Evolutionary conservation across 305 asterid genomes (phyloP).

Genomic region (Plantago coronopus): DNA sequence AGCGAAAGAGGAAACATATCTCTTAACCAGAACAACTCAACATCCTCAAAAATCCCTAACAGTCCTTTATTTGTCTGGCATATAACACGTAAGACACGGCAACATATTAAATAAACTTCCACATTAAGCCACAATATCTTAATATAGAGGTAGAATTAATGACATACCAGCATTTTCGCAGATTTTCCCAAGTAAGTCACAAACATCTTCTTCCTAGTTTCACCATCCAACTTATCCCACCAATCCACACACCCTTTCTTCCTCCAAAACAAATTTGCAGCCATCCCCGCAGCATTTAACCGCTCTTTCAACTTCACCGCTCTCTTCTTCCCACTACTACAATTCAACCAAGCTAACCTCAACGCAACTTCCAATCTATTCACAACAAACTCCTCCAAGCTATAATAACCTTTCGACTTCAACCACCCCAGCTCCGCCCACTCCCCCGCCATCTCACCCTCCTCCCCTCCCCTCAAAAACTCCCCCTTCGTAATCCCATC

Average conservation of each 20-base stretch:
- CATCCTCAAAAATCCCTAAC: neutral
- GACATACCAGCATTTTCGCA: conserved; percentile 60
- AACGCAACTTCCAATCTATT: conserved; percentile 80
- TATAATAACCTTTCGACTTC: conserved; percentile 82
- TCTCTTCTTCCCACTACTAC: conserved; percentile 65
- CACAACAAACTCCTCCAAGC: conserved; percentile 67
- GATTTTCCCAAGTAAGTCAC: conserved; percentile 63
- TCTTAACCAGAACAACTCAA: neutral
- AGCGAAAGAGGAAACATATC: neutral
- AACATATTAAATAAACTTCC: neutral
- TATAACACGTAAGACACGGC: neutral
- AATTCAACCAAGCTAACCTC: conserved; percentile 82
- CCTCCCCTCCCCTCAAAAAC: conserved; percentile 80
- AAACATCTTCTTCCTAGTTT: conserved; percentile 54
- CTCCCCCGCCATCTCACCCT: conserved; percentile 58
- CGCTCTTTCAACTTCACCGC: conserved; percentile 72
- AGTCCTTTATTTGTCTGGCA: neutral
- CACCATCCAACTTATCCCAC: conserved; percentile 85
- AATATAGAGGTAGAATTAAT: neutral
- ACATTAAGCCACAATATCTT: neutral
- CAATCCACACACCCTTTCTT: conserved; percentile 95
- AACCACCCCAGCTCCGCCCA: conserved; percentile 94
- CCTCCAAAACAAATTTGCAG: conserved; percentile 84
- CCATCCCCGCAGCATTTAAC: conserved; percentile 58
- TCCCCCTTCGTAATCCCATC: conserved; percentile 63